Percentiles rank a stretch among this genome's conserved stretches.
Conservation (phyloP, 345 rosid genomes). For the Eucalyptus caleyi region DNA sequence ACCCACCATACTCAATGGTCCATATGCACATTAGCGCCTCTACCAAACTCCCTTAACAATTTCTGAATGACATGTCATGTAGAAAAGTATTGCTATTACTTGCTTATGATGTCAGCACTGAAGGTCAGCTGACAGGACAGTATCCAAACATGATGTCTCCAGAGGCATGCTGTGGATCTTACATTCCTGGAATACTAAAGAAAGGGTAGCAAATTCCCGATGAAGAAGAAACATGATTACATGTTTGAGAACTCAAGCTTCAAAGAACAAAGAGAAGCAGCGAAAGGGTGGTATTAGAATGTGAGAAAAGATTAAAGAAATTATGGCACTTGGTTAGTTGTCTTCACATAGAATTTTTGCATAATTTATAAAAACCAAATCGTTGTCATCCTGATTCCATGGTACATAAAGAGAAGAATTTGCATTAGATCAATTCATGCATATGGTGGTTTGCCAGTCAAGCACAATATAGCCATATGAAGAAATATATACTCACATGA, state of each 20-base stretch:
- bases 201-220: background rate
- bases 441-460: background rate
- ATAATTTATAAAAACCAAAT: background rate
- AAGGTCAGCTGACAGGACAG: background rate
- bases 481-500: constrained; percentile 53
- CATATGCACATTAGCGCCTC: background rate
- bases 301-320: background rate
- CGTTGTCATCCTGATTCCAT: background rate
- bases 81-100: background rate
- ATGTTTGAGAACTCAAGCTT: background rate
- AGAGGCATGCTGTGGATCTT: background rate
- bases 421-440: background rate
- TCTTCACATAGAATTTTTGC: background rate
- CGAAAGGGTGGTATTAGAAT: background rate
- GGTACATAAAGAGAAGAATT: background rate
- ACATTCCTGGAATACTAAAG: background rate
- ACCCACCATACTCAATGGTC: background rate
- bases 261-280: background rate
- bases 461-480: background rate
- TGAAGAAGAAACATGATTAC: background rate
- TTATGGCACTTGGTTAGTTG: background rate
- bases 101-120: background rate
- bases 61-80: background rate
- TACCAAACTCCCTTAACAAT: background rate
- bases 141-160: background rate